Conservation (phyloP, 805 yeast genomes). For the Clavispora phyllophila region DNA sequence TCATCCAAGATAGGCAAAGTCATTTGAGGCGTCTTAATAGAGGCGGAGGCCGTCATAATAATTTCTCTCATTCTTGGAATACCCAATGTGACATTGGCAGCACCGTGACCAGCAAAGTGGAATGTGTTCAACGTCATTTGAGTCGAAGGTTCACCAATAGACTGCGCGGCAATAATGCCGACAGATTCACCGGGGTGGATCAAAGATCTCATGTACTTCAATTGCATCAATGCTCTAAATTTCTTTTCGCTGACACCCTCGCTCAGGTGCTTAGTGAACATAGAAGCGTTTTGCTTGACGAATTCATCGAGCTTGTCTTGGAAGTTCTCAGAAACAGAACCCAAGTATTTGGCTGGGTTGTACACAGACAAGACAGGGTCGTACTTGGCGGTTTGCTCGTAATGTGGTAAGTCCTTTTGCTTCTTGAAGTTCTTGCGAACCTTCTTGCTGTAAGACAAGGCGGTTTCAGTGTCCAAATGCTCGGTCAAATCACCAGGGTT, state of each 20-base stretch:
- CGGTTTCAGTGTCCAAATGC: slow-evolving; percentile 79
- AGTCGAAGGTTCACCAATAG: slow-evolving; percentile 98
- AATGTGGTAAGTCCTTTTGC: slow-evolving; percentile 58
- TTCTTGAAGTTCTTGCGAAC: slow-evolving; percentile 67
- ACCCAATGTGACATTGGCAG: slow-evolving; percentile 98
- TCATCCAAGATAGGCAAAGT: slow-evolving; percentile 77
- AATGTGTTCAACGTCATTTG: slow-evolving; percentile 97
- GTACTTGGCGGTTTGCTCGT: slow-evolving; percentile 56
- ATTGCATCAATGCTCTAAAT: slow-evolving; percentile 94
- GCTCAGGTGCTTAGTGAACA: slow-evolving; percentile 49
- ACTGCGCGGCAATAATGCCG: slow-evolving; percentile 97
- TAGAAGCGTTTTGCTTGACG: slow-evolving; percentile 48
- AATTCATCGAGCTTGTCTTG: slow-evolving; percentile 73
- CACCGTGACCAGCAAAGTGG: slow-evolving; percentile 99
- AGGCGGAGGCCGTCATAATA: slow-evolving; percentile 96
- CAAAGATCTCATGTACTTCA: slow-evolving; percentile 94
- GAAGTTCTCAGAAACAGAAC: slow-evolving; percentile 89
- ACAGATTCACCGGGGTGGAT: slow-evolving; percentile 97
- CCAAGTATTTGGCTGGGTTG: slow-evolving; percentile 86
- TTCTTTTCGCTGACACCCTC: slow-evolving; percentile 66
- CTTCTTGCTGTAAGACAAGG: slow-evolving; percentile 77
- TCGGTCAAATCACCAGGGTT: slow-evolving; percentile 70
- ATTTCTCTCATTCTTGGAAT: slow-evolving; percentile 99
- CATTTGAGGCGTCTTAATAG: slow-evolving; percentile 99
- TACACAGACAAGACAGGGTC: slow-evolving; percentile 85